A percentile compares a stretch with the other conserved stretches of the same genome.
These are phyloP conservation scores for Striga asiatica DNA, from an alignment of 257 asterid species.

Conservation along the genomic window DNA sequence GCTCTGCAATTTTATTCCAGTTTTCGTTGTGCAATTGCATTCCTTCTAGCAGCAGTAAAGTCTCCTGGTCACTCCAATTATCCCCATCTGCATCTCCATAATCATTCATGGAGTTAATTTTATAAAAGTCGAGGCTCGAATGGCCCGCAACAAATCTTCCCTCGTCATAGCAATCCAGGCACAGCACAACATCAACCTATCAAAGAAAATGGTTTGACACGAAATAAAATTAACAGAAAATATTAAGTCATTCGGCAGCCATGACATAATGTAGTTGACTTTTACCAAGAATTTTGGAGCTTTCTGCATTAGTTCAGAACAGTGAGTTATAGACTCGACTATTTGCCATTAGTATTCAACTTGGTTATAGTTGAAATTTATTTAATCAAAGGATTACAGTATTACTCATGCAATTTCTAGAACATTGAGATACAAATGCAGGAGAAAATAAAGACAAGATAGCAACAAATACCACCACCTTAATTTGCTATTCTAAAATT, in stretches of 20 bases:
- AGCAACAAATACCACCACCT: no score
- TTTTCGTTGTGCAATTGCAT: constrained; percentile 54
- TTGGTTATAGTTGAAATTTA: not conserved
- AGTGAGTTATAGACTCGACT: not conserved
- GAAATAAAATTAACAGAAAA: not conserved
- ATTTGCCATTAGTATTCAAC: not conserved
- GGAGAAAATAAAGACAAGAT: no score
- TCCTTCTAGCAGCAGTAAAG: constrained; percentile 60
- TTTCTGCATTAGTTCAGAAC: no score
- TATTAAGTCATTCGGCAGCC: no score
- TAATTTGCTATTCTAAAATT: no score
- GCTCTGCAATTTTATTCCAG: constrained; percentile 64
- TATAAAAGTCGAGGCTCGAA: constrained; percentile 63
- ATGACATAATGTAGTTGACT: no score
- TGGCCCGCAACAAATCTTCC: constrained; percentile 68
- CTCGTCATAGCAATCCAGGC: constrained; percentile 61
- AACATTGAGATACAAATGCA: not conserved
- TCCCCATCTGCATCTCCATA: constrained; percentile 54
- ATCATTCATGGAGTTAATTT: constrained; percentile 42
- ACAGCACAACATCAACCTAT: constrained; percentile 52
- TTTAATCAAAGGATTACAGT: no score
- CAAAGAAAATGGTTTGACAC: constrained; percentile 15
- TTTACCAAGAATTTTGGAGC: no score
- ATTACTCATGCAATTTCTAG: not conserved
- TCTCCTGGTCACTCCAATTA: constrained; percentile 69